These are phyloP conservation scores for Sporothrix brunneoviolacea DNA, from an alignment of 2,329 filamentous ascomycete species.

Conservation along the genomic window DNA sequence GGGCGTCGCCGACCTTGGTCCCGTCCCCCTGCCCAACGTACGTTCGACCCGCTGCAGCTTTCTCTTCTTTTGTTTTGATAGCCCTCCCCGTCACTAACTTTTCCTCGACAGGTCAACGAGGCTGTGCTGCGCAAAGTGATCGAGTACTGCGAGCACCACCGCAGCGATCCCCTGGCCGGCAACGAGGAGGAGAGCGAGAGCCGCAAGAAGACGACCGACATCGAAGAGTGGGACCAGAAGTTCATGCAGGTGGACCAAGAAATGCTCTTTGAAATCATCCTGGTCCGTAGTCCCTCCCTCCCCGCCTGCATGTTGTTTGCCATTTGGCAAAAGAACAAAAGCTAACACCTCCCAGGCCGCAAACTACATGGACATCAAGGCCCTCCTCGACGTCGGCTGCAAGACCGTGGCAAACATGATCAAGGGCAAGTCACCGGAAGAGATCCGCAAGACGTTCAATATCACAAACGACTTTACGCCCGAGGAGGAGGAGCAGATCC, in stretches of 20 bases:
- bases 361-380: slow-evolving; percentile 99
- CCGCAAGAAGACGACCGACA: slow-evolving; percentile 97
- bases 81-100: neutral
- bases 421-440: slow-evolving; percentile 98
- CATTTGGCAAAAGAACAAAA: slow-evolving; percentile 1
- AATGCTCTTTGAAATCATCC: slow-evolving; percentile 99
- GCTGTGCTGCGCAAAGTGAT: slow-evolving; percentile 91
- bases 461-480: slow-evolving; percentile 99
- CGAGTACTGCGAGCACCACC: slow-evolving; percentile 97
- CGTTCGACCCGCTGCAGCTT: slow-evolving; percentile 25
- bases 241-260: slow-evolving; percentile 99
- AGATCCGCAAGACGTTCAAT: slow-evolving; percentile 99
- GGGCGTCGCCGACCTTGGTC: slow-evolving; percentile 33
- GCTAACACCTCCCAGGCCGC: slow-evolving; percentile 56
- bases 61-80: slow-evolving; percentile 13
- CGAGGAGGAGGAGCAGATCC: slow-evolving; percentile 97
- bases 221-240: slow-evolving; percentile 99
- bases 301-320: slow-evolving; percentile 2
- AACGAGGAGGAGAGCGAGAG: slow-evolving; percentile 88
- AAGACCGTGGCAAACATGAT: slow-evolving; percentile 99
- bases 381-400: slow-evolving; percentile 93
- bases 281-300: slow-evolving; percentile 53
- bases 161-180: slow-evolving; percentile 72
- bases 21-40: slow-evolving; percentile 84
- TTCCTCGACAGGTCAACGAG: slow-evolving; percentile 65